Evolutionary conservation across 176 grass and related monocot genomes (phyloP).

Genomic region (Phoenix roebelenii): DNA sequence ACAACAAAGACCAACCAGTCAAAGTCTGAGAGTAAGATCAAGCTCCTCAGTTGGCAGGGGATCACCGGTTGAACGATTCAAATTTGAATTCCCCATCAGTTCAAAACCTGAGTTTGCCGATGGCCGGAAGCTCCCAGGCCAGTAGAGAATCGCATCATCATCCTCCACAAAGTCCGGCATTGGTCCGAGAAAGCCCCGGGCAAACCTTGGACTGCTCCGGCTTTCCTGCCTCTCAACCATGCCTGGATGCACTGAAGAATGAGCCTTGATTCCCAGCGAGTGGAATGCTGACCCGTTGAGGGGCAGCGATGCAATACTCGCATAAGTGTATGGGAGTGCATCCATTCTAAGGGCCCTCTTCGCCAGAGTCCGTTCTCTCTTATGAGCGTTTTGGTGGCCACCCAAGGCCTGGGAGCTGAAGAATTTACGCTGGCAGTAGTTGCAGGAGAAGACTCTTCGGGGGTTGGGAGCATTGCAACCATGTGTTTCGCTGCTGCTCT

Average conservation of each 20-base stretch:
- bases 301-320: conserved; percentile 57
- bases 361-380: conserved; percentile 30
- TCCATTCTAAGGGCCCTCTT: conserved; percentile 29
- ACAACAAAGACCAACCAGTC: not conserved
- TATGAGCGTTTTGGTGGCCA: conserved; percentile 41
- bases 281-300: conserved; percentile 43
- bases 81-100: not conserved
- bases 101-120: not conserved
- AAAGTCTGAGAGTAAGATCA: conserved; percentile 67
- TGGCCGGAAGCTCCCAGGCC: conserved; percentile 52
- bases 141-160: conserved; percentile 38
- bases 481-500: conserved; percentile 20
- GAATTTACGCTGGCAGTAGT: conserved; percentile 37
- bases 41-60: conserved; percentile 38
- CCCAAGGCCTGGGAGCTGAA: conserved; percentile 40
- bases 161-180: conserved; percentile 42
- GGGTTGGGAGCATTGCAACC: conserved; percentile 5
- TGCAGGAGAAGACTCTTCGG: conserved; percentile 33
- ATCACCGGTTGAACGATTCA: conserved; percentile 7
- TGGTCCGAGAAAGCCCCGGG: conserved; percentile 34
- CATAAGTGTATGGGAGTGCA: conserved; percentile 30
- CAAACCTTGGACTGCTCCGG: conserved; percentile 7
- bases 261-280: conserved; percentile 57
- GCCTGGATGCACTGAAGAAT: conserved; percentile 38
- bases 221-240: not conserved